Percentiles rank a stretch among this genome's conserved stretches.
These are phyloP conservation scores for Puccinia horiana DNA, from an alignment of 1,284 basidiomycete species.

Conservation along the genomic window DNA sequence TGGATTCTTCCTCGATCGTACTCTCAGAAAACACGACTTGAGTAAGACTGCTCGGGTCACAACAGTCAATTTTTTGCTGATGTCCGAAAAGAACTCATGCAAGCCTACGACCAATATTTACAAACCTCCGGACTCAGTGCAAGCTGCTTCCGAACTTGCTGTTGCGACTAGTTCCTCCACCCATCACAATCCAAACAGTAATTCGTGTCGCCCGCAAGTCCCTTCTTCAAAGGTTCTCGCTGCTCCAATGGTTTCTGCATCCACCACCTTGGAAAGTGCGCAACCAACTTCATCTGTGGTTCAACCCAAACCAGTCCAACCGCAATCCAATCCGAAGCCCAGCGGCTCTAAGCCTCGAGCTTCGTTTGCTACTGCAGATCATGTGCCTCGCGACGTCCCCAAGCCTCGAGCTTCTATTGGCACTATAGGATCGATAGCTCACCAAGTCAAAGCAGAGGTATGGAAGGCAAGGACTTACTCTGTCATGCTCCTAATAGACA, in stretches of 20 bases:
- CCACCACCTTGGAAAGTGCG: background rate
- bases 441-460: conserved; percentile 52
- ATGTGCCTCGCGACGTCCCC: conserved; percentile 20
- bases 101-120: background rate
- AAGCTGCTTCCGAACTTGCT: background rate
- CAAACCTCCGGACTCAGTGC: background rate
- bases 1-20: background rate
- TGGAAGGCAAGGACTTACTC: conserved; percentile 59
- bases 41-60: background rate
- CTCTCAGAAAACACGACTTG: background rate
- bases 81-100: background rate
- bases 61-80: conserved; percentile 11
- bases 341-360: conserved; percentile 27
- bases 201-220: background rate
- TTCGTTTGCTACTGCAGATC: conserved; percentile 28
- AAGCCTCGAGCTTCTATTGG: conserved; percentile 34
- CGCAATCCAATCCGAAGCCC: background rate
- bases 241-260: too few species aligned
- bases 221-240: background rate
- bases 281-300: background rate
- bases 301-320: background rate
- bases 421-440: background rate
- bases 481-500: conserved; percentile 64
- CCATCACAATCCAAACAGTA: background rate
- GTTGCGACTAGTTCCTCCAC: background rate